Conservation (phyloP, 2,329 filamentous ascomycete genomes). For the Colletotrichum sp. region DNA sequence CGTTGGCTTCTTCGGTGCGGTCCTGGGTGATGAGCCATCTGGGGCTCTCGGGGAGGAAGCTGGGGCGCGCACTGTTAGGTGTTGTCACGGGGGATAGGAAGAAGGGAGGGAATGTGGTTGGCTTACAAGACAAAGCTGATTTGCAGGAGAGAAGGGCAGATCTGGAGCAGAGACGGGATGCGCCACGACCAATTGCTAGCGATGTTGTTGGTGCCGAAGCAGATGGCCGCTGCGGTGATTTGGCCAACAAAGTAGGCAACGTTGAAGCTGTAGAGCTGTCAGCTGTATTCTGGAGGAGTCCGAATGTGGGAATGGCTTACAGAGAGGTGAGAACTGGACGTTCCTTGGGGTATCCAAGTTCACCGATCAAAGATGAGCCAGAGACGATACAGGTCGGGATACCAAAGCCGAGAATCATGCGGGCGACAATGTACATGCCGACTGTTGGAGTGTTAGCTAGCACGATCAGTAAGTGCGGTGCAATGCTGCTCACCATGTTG, state of each 20-base stretch:
- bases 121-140: slow-evolving; percentile 46
- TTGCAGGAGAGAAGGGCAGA: slow-evolving; percentile 46
- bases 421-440: slow-evolving; percentile 64
- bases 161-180: slow-evolving; percentile 52
- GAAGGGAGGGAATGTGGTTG: slow-evolving; percentile 44
- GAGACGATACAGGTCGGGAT: slow-evolving; percentile 65
- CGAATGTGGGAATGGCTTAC: neutral
- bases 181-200: slow-evolving; percentile 45
- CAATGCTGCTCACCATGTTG: slow-evolving; percentile 40
- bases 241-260: slow-evolving; percentile 59
- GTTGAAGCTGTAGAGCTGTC: slow-evolving; percentile 48
- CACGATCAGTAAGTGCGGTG: neutral
- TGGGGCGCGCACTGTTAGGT: neutral
- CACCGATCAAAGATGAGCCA: slow-evolving; percentile 63
- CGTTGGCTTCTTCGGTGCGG: slow-evolving; percentile 34
- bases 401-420: slow-evolving; percentile 65
- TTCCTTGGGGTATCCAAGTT: slow-evolving; percentile 65
- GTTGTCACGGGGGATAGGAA: too few relatives aligned
- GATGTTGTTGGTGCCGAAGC: slow-evolving; percentile 52
- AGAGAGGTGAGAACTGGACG: slow-evolving; percentile 63
- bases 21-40: slow-evolving; percentile 37
- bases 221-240: slow-evolving; percentile 54
- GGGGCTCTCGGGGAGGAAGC: slow-evolving; percentile 35
- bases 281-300: neutral
- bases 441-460: slow-evolving; percentile 22